A percentile compares a stretch with the other conserved stretches of the same genome.
Conservation (phyloP, 768 basidiomycete species). For the Boletus tomentosulus region DNA sequence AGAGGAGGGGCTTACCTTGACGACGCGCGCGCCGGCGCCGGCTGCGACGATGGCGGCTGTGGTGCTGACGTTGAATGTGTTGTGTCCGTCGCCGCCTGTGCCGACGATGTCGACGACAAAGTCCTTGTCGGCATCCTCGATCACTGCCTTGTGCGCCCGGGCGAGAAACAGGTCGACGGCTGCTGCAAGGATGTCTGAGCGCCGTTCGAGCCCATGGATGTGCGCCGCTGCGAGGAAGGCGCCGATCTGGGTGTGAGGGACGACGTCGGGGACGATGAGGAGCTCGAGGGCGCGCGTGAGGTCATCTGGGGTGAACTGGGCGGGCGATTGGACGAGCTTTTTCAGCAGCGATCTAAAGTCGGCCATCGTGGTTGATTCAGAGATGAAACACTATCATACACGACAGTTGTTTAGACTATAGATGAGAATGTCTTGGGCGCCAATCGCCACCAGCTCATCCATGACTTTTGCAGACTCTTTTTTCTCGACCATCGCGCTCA, state of each 20-base stretch:
- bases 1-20: constrained; percentile 60
- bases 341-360: constrained; percentile 73
- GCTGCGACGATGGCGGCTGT: constrained; percentile 92
- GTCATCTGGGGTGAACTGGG: constrained; percentile 76
- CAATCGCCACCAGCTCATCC: constrained; percentile 78
- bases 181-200: constrained; percentile 72
- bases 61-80: constrained; percentile 96
- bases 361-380: constrained; percentile 15
- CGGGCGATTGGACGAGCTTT: constrained; percentile 76
- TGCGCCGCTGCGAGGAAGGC: constrained; percentile 88
- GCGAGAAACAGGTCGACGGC: constrained; percentile 71
- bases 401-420: constrained; percentile 87
- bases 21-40: constrained; percentile 88
- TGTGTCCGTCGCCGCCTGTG: constrained; percentile 82
- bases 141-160: constrained; percentile 59
- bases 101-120: constrained; percentile 54
- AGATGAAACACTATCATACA: not conserved
- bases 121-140: constrained; percentile 58
- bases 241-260: constrained; percentile 75
- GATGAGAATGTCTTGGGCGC: constrained; percentile 88
- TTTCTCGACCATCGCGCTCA: constrained; percentile 91
- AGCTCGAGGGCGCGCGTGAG: constrained; percentile 70
- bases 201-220: constrained; percentile 69
- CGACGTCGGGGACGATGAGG: constrained; percentile 60
- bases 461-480: constrained; percentile 74